Evolutionary conservation across 805 yeast genomes (phyloP), one percentile per base, ranked within the genome.

Genomic region (Blastobotrys peoriensis): DNA sequence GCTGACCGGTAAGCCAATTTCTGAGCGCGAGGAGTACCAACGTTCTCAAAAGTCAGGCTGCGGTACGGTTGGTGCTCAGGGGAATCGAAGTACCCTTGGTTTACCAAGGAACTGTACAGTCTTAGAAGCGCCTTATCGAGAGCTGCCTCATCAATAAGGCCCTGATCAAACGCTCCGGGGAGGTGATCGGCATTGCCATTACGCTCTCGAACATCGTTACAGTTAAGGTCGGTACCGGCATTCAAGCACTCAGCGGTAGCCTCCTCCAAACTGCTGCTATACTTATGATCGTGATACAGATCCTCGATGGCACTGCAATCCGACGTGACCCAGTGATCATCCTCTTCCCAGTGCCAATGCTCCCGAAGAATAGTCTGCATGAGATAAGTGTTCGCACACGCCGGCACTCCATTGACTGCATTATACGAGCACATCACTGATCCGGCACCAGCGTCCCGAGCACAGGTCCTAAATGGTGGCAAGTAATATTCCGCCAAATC

Each of bases 401-500:
- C 18, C 6, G 50, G 50, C n/a, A 47, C 40, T 13, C 50, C 50
- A 30, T 47, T 47, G 2, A 47, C 45, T 4, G 50, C 41, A 34
- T 47, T 47, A 20, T 47, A 47, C 2, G 47, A 43, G 33, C 50
- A 47, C 50, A 47, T 47, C 16, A 47, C 21, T 35, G 41, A 27
- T 20, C 38, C 44, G 10, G 40, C 44, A 9, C 36, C 19, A 2
- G 47, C 47, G 20, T 47, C 47, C 39, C 50, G 36, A 15, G 41
- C 37, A 35, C 45, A 39, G 23, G 50, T 16, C 27, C 25, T 27
- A 41, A 47, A 47, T 16, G 44, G 20, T 2, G 50, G 50, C 27
- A 40, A 20, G 25, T 34, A 47, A 28, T 43, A 47, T 30, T 47
- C 50, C n/a, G 34, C 21, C 30, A 47, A 22, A 15, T 47, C 50